Conservation (phyloP, 129 eudicot genomes). For the Arctium lappa region DNA sequence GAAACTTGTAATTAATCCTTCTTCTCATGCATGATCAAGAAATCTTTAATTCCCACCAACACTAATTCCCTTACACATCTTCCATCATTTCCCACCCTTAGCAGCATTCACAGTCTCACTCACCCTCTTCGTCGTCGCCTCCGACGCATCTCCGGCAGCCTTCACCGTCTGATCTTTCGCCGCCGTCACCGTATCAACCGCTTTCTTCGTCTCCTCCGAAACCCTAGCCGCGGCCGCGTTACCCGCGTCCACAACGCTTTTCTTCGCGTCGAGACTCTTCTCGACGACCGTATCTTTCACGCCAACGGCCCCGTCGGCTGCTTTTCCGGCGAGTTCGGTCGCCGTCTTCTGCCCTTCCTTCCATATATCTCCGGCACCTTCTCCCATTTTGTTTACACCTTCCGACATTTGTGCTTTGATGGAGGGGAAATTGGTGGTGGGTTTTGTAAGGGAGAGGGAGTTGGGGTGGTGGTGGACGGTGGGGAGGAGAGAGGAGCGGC, state of each 20-base stretch:
- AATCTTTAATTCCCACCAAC: too few species aligned
- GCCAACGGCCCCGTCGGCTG: not conserved
- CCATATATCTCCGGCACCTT: not conserved
- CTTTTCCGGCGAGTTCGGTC: not conserved
- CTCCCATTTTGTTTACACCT: not conserved
- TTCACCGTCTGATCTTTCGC: not conserved
- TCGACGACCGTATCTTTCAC: not conserved
- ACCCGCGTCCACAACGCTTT: not conserved
- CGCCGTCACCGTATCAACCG: not conserved
- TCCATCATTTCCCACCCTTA: not conserved
- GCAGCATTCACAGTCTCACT: not conserved
- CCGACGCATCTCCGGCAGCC: not conserved
- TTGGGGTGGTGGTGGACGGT: not conserved
- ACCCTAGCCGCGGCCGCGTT: not conserved
- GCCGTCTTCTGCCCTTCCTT: not conserved
- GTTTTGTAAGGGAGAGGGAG: constrained; percentile 14
- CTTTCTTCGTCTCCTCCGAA: not conserved
- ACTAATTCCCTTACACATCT: not conserved
- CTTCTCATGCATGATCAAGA: too few species aligned
- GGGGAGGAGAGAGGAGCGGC: constrained; percentile 8
- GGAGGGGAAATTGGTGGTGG: constrained; percentile 1
- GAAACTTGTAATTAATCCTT: not conserved
- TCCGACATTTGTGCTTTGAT: constrained; percentile 3
- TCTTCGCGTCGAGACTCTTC: not conserved
- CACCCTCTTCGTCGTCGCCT: not conserved